phyloP scores from a whole-genome alignment of 139 green algal genomes.

The Coelastrella sp. region DNA sequence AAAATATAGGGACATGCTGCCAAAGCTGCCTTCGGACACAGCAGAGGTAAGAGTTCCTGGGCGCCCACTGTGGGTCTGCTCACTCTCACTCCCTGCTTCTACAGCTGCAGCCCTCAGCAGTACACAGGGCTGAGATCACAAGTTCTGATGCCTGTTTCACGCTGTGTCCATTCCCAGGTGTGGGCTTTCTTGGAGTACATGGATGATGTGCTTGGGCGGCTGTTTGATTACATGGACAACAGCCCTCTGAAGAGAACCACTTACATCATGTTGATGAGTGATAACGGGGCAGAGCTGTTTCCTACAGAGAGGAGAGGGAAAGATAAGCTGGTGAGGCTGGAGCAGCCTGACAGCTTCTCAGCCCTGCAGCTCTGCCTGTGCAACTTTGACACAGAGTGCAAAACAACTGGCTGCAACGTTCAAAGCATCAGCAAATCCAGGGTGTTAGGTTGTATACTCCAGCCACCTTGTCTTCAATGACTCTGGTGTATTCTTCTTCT shows the following conservation, averaged over 20 bases:
- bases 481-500: neutral
- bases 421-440: no score
- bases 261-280: constrained; percentile 44
- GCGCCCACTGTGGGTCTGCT: no score
- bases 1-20: constrained; percentile 36
- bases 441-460: no score
- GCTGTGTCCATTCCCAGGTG: constrained; percentile 17
- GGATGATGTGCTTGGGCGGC: constrained; percentile 41
- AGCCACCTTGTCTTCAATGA: neutral
- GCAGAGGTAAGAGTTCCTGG: constrained; percentile 29
- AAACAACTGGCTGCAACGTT: no score
- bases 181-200: constrained; percentile 46
- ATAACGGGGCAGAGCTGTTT: constrained; percentile 49
- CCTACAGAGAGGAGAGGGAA: neutral
- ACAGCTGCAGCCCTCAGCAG: no score
- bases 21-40: constrained; percentile 24
- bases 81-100: no score
- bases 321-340: constrained; percentile 29
- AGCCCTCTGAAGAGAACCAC: constrained; percentile 41
- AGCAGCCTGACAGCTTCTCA: no score
- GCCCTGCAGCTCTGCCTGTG: no score
- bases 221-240: constrained; percentile 25
- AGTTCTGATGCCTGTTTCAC: no score
- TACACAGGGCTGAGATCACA: no score
- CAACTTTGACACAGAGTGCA: no score